A percentile compares a stretch with the other conserved stretches of the same genome.
Evolutionary conservation across 179 eudicot species (phyloP).

Genomic region (Beta lomatogona): DNA sequence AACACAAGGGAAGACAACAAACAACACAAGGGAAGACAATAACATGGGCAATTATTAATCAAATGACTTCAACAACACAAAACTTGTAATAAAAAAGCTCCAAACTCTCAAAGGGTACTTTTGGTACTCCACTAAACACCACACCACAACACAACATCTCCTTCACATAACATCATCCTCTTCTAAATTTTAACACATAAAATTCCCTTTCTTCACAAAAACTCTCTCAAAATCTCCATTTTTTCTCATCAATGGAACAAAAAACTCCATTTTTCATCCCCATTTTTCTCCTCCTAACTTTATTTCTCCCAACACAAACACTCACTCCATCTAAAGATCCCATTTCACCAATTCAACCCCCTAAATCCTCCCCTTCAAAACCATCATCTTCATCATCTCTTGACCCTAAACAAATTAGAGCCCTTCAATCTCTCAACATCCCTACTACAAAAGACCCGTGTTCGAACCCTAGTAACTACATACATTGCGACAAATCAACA

Average conservation of each 20-base stretch:
- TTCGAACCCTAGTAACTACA: slow-evolving; percentile 42
- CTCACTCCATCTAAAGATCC: slow-evolving; percentile 9
- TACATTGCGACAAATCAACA: slow-evolving; percentile 50
- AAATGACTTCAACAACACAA: too few relatives aligned
- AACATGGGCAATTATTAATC: too few relatives aligned
- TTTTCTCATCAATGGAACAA: slow-evolving; percentile 20
- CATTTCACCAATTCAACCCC: slow-evolving; percentile 22
- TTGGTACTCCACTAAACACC: slow-evolving; percentile 5
- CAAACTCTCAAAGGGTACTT: slow-evolving; percentile 9
- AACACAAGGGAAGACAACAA: too few relatives aligned
- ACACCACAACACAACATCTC: not conserved
- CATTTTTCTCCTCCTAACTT: slow-evolving; percentile 13
- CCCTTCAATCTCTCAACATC: slow-evolving; percentile 72
- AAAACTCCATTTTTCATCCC: not conserved
- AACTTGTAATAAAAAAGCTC: too few relatives aligned
- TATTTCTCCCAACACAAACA: slow-evolving; percentile 26
- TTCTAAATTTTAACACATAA: too few relatives aligned
- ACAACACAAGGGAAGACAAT: not conserved
- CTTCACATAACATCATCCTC: too few relatives aligned
- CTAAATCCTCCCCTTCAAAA: slow-evolving; percentile 24
- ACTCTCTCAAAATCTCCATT: not conserved
- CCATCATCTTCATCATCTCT: slow-evolving; percentile 46
- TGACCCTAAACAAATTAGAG: slow-evolving; percentile 75
- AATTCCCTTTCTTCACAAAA: not conserved
- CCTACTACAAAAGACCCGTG: slow-evolving; percentile 76